Conservation (phyloP, 2,329 filamentous ascomycete species). For the Shiraia bambusicola region DNA sequence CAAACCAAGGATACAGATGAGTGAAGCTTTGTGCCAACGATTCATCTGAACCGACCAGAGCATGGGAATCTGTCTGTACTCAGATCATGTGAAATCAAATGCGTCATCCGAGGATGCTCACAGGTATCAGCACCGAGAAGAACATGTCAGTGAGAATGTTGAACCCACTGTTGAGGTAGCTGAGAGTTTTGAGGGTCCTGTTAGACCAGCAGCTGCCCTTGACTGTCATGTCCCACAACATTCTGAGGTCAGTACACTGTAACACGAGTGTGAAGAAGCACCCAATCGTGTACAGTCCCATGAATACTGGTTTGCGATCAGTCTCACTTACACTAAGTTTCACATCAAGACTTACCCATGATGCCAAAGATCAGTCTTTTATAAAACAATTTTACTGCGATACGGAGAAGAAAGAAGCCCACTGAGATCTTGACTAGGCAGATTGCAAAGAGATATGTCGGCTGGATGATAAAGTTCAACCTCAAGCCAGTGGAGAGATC, state of each 20-base stretch:
- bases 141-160: conserved; percentile 48
- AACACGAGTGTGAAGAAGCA: conserved; percentile 53
- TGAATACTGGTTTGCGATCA: conserved; percentile 41
- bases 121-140: conserved; percentile 46
- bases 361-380: conserved; percentile 46
- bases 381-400: conserved; percentile 46
- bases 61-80: conserved; percentile 25
- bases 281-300: conserved; percentile 47
- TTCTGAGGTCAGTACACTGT: conserved; percentile 51
- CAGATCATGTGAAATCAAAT: background rate
- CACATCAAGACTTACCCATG: conserved; percentile 42
- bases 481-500: conserved; percentile 46
- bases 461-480: conserved; percentile 52
- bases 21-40: conserved; percentile 43
- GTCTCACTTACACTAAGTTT: background rate
- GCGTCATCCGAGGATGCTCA: conserved; percentile 3
- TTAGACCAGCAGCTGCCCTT: conserved; percentile 48
- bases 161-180: conserved; percentile 49
- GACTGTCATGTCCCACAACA: conserved; percentile 49
- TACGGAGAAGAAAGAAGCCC: conserved; percentile 51
- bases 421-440: conserved; percentile 53
- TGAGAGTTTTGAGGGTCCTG: conserved; percentile 45
- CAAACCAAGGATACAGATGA: conserved; percentile 47
- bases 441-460: conserved; percentile 50
- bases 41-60: conserved; percentile 43